phyloP scores from a whole-genome alignment of 768 basidiomycete species.

The Pseudohyphozyma bogoriensis region DNA sequence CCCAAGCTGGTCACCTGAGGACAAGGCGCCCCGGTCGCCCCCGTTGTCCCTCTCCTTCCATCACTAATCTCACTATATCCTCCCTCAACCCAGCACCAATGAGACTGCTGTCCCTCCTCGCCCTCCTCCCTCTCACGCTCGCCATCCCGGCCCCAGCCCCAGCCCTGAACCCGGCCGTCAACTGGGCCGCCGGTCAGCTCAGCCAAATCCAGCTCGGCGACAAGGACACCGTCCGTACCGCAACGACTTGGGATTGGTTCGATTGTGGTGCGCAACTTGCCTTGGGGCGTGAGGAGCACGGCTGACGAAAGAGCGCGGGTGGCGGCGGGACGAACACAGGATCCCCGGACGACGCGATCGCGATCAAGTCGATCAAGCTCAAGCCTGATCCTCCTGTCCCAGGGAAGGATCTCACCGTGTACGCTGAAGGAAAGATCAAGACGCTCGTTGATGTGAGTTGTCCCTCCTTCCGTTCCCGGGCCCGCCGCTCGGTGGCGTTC shows the following conservation, averaged over 20 bases:
- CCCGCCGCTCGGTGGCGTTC: background rate
- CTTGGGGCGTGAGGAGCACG: background rate
- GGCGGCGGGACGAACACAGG: slow-evolving; percentile 6
- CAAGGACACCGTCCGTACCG: slow-evolving; percentile 37
- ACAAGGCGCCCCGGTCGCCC: too few species aligned
- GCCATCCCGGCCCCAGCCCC: too few species aligned
- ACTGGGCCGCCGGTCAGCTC: slow-evolving; percentile 31
- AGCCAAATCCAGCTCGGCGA: slow-evolving; percentile 29
- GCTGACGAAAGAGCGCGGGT: background rate
- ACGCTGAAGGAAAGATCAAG: slow-evolving; percentile 53
- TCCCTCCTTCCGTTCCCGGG: background rate
- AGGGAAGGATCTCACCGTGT: slow-evolving; percentile 79
- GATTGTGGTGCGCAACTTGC: slow-evolving; percentile 60
- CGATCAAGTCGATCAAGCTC: slow-evolving; percentile 28
- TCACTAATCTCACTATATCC: too few species aligned
- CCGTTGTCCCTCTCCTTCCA: too few species aligned
- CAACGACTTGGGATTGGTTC: slow-evolving; percentile 53
- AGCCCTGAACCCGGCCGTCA: too few species aligned
- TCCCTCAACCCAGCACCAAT: too few species aligned
- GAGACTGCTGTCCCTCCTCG: too few species aligned
- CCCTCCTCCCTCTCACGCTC: too few species aligned
- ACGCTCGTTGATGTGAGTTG: slow-evolving; percentile 55
- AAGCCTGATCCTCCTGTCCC: slow-evolving; percentile 79
- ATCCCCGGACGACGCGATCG: slow-evolving; percentile 20
- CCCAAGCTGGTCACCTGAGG: too few species aligned